Conservation (phyloP, 345 rosid genomes). For the Raphanus sativus region DNA sequence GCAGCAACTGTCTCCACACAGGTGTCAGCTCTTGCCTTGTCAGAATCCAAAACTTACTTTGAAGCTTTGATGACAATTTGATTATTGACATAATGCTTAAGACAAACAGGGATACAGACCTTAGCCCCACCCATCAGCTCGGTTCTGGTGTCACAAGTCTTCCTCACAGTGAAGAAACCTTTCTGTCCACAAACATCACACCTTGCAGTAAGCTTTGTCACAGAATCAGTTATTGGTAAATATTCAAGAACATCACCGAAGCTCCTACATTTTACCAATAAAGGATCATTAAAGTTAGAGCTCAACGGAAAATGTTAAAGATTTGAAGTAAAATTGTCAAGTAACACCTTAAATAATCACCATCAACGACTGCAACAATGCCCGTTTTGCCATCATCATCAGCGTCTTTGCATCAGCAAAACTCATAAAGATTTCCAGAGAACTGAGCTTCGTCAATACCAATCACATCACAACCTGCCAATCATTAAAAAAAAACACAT, state of each 20-base stretch:
- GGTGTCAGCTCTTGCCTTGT: too few species aligned
- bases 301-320: not conserved
- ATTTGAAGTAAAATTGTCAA: not conserved
- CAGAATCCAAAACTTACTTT: too few species aligned
- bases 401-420: not conserved
- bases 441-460: slow-evolving; percentile 50
- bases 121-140: not conserved
- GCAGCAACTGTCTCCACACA: too few species aligned
- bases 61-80: too few species aligned
- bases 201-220: not conserved
- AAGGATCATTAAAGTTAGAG: not conserved
- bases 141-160: not conserved
- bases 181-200: not conserved
- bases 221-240: not conserved
- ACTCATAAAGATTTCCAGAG: too few species aligned
- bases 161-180: too few species aligned
- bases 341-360: not conserved
- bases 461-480: slow-evolving; percentile 77
- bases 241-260: not conserved
- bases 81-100: too few species aligned
- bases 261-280: not conserved
- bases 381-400: not conserved
- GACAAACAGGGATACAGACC: not conserved
- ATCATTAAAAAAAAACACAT: not conserved
- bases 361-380: not conserved